phyloP scores from a whole-genome alignment of 257 asterid genomes.

The Paulownia fortunei region DNA sequence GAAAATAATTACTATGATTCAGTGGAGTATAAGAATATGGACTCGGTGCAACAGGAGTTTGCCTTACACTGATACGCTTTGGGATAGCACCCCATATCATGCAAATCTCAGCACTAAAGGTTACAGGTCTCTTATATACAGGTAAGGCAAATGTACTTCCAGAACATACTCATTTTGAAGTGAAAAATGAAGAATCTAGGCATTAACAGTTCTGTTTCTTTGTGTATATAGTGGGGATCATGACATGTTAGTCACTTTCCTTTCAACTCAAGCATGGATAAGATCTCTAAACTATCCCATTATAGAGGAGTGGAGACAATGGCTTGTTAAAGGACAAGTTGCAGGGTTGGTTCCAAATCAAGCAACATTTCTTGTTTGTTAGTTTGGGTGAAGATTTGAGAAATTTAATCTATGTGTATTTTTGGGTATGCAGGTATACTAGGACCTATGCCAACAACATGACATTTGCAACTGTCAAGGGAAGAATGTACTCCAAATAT shows the following conservation, averaged over 20 bases:
- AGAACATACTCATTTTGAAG: no score
- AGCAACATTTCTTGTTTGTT: background rate
- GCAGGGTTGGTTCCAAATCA: constrained; percentile 42
- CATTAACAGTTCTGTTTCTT: background rate
- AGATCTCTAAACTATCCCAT: constrained; percentile 44
- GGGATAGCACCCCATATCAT: constrained; percentile 29
- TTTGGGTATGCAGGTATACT: constrained; percentile 31
- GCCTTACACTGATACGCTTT: background rate
- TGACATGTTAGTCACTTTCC: constrained; percentile 39
- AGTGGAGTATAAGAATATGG: constrained; percentile 38
- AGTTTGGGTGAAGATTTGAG: background rate
- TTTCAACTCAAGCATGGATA: constrained; percentile 60
- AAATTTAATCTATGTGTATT: background rate
- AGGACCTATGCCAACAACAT: constrained; percentile 48
- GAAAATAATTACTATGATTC: background rate
- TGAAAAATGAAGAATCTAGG: no score
- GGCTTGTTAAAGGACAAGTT: constrained; percentile 47
- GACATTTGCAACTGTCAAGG: constrained; percentile 61
- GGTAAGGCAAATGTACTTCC: constrained; percentile 13
- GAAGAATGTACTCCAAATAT: background rate
- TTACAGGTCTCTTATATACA: constrained; percentile 45
- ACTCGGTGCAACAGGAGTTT: constrained; percentile 30
- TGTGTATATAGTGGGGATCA: constrained; percentile 52
- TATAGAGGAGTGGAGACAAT: constrained; percentile 49
- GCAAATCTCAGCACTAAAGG: constrained; percentile 36